Conservation (phyloP, 2,329 filamentous ascomycete genomes). For the Madurella mycetomatis region DNA sequence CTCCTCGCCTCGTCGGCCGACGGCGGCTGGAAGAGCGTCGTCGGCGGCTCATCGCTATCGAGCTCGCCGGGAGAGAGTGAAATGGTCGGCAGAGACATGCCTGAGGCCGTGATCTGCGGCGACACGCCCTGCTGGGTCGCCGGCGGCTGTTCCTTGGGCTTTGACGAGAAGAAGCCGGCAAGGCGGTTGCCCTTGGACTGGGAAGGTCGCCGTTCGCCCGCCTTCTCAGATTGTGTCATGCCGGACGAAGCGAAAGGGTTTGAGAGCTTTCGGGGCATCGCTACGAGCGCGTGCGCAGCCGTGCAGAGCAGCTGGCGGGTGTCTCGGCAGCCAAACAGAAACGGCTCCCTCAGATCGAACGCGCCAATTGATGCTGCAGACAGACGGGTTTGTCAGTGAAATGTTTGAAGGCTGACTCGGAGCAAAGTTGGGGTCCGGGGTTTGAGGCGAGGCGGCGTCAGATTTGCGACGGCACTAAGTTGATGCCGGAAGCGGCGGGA, state of each 20-base stretch:
- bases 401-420: not conserved
- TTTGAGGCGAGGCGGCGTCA: not conserved
- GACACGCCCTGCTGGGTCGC: conserved; percentile 54
- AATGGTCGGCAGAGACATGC: conserved; percentile 80
- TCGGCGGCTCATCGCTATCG: conserved; percentile 67
- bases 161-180: conserved; percentile 77
- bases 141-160: conserved; percentile 62
- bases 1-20: conserved; percentile 76
- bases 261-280: conserved; percentile 55
- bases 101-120: conserved; percentile 59
- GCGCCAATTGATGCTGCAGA: conserved; percentile 18
- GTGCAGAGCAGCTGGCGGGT: not conserved
- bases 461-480: not conserved
- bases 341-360: conserved; percentile 5
- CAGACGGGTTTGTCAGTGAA: conserved; percentile 5
- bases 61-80: conserved; percentile 75
- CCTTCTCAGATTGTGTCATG: conserved; percentile 46
- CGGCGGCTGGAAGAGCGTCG: conserved; percentile 82
- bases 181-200: conserved; percentile 70
- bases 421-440: not conserved
- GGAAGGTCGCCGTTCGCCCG: conserved; percentile 54
- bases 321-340: conserved; percentile 1
- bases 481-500: not conserved
- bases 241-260: conserved; percentile 53
- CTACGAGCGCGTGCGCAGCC: conserved; percentile 24